These are phyloP conservation scores for Mortierella sp. DNA, from an alignment of 371 early-diverging fungal genomes.

Conservation along the genomic window DNA sequence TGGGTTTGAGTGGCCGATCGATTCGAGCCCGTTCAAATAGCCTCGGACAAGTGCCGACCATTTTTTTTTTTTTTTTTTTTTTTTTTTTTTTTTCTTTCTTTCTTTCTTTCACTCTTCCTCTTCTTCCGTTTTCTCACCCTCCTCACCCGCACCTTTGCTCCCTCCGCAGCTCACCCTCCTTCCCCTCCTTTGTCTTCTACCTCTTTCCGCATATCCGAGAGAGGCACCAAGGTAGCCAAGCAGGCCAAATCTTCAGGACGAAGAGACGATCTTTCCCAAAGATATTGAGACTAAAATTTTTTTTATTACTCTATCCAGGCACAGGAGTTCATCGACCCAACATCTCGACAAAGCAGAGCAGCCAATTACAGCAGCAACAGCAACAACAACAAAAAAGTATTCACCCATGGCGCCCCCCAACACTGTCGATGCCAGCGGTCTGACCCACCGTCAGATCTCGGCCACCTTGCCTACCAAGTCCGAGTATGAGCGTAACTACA, in stretches of 20 bases:
- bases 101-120: slow-evolving; percentile 8
- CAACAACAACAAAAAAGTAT: not conserved
- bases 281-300: slow-evolving; percentile 20
- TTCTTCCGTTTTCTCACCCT: slow-evolving; percentile 4
- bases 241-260: too few species aligned
- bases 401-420: slow-evolving; percentile 48
- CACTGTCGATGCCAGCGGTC: slow-evolving; percentile 50
- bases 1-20: too few species aligned
- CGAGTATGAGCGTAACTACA: slow-evolving; percentile 61
- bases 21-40: too few species aligned
- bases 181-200: not conserved
- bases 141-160: too few species aligned
- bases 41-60: too few species aligned
- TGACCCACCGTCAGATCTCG: slow-evolving; percentile 39
- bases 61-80: not conserved
- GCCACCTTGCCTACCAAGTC: slow-evolving; percentile 21
- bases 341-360: too few species aligned
- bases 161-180: not conserved
- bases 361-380: slow-evolving; percentile 1
- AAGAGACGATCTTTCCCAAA: not conserved
- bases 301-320: not conserved
- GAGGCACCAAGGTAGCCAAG: too few species aligned
- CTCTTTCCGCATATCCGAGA: not conserved
- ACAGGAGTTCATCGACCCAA: too few species aligned
- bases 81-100: not conserved